phyloP scores from a whole-genome alignment of 2,329 filamentous ascomycete species.

The Pseudogymnoascus sp. region DNA sequence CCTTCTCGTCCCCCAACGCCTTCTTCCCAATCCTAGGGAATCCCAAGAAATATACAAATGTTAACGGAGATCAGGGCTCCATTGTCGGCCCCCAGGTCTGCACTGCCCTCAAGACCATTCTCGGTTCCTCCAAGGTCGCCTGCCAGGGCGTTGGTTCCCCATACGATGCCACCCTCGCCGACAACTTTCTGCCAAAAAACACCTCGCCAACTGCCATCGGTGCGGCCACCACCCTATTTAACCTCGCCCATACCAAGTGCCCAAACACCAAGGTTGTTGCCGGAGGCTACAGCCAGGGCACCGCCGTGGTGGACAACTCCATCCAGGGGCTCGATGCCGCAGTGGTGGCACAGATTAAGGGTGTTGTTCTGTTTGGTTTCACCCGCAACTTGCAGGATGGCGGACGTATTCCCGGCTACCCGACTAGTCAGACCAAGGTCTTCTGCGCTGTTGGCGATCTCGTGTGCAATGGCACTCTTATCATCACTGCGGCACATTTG shows the following conservation, averaged over 20 bases:
- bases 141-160: conserved; percentile 19
- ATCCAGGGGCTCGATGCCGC: conserved; percentile 25
- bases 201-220: conserved; percentile 10
- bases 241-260: conserved; percentile 27
- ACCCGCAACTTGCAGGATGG: conserved; percentile 31
- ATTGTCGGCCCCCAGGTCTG: conserved; percentile 28
- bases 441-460: conserved; percentile 42
- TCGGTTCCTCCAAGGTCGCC: conserved; percentile 17
- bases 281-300: conserved; percentile 36
- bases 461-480: conserved; percentile 40
- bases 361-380: conserved; percentile 36
- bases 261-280: conserved; percentile 32
- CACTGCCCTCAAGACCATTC: conserved; percentile 17
- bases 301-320: conserved; percentile 36
- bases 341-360: conserved; percentile 28
- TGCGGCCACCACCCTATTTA: conserved; percentile 25
- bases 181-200: conserved; percentile 15
- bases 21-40: too few species aligned
- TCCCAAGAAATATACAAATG: background rate
- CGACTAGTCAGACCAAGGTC: conserved; percentile 29
- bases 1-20: background rate
- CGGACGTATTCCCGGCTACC: conserved; percentile 27
- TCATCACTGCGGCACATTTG: conserved; percentile 33
- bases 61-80: conserved; percentile 20
- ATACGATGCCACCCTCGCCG: conserved; percentile 15